A percentile compares a stretch with the other conserved stretches of the same genome.
These are phyloP conservation scores for Naegleria gruberi DNA, from an alignment of 208 protist species.

Conservation along the genomic window DNA sequence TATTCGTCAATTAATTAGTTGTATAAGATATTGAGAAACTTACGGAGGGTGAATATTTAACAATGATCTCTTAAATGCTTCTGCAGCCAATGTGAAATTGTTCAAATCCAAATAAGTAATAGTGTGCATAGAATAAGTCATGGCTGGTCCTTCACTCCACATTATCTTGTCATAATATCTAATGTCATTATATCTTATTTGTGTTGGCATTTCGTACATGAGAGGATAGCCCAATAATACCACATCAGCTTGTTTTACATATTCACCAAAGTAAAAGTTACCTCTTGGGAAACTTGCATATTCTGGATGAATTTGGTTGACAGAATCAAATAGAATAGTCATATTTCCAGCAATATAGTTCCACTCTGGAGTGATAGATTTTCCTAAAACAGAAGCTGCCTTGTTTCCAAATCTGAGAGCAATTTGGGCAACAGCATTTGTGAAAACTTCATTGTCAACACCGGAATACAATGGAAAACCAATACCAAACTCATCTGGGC, in stretches of 20 bases:
- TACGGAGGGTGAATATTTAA: conserved; percentile 32
- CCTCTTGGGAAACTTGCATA: conserved; percentile 34
- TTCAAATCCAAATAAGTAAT: conserved; percentile 33
- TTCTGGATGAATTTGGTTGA: neutral
- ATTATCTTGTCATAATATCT: conserved; percentile 26
- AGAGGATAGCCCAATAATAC: conserved; percentile 35
- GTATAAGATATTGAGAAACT: too few species aligned
- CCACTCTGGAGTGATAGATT: neutral
- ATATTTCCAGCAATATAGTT: neutral
- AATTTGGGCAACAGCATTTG: conserved; percentile 39
- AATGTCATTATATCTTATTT: conserved; percentile 31
- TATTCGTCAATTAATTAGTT: too few species aligned
- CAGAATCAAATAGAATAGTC: neutral
- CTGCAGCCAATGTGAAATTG: neutral
- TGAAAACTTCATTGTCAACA: conserved; percentile 44
- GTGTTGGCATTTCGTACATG: conserved; percentile 27
- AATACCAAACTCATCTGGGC: conserved; percentile 44
- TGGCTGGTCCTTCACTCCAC: conserved; percentile 32
- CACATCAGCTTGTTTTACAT: conserved; percentile 40
- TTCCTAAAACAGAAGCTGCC: neutral
- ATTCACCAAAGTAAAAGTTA: conserved; percentile 26
- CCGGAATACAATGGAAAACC: neutral
- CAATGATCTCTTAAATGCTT: conserved; percentile 21
- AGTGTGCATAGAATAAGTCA: conserved; percentile 35
- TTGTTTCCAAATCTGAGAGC: conserved; percentile 10